Evolutionary conservation across 306 rosid species (phyloP), one percentile per base, ranked within the genome.

Genomic region (Abrus pulchellus): DNA sequence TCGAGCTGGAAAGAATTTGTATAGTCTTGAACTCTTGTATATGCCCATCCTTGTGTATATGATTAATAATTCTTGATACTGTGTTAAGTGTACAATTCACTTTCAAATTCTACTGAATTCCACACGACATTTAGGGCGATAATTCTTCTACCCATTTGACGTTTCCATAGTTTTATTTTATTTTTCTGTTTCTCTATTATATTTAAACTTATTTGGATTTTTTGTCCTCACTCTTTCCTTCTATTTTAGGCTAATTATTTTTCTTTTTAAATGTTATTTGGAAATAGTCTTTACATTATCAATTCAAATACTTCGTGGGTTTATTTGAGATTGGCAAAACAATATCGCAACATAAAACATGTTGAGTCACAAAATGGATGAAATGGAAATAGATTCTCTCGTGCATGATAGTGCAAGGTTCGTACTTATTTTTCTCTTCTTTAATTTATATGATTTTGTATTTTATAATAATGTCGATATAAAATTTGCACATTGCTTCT

Each of bases 41-140:
- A 77, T 77, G 81, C 47, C 75, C 75, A 64, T 72, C 68, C 53
- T 60, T 75, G 78, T 85, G 68, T 56, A 81, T 83, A 85, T 55
- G 75, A 81, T 71, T 36, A 27, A 36, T 49, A 48, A 47, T 73
- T 82, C 69, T 60, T 55, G 67, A 61, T 71, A 32, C 36, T 40
- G 7, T 36, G 7, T 6, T 9, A 43, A 50, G 52, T 77, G 70
- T 77, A 77, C 53, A 81, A 82, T 33, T 43, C 11, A 62, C 79
- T n/a, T 52, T 55, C 65, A 62, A 62, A 56, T 36, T 67, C 65
- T 47, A 34, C 55, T 27, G 5, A 49, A 53, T 80, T 69, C 56
- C 44, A 72, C 41, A 2, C 56, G 2, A 56, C 32, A 55, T 68
- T 68, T 32, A 59, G 68, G 68, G 33, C 61, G 29, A 48, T 61